phyloP scores from a whole-genome alignment of 768 basidiomycete genomes.

The Auricularia auricula-judae region DNA sequence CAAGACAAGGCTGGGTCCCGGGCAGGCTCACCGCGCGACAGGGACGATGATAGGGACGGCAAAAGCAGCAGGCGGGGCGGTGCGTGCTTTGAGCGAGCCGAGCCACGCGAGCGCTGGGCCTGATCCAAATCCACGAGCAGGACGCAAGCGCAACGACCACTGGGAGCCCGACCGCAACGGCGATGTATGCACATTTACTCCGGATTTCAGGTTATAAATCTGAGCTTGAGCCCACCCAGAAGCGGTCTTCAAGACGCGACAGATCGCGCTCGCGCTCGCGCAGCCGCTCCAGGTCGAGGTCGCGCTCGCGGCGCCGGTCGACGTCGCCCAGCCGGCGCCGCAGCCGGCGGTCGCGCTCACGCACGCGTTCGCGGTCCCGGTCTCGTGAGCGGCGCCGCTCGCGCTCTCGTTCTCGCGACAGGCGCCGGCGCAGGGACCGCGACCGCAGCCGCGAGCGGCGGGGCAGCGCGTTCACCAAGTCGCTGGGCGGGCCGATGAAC shows the following conservation, averaged over 20 bases:
- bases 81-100: conserved; percentile 2
- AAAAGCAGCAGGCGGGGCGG: background rate
- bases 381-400: conserved; percentile 33
- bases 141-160: conserved; percentile 39
- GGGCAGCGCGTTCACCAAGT: conserved; percentile 55
- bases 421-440: conserved; percentile 39
- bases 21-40: background rate
- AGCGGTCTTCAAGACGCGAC: conserved; percentile 3
- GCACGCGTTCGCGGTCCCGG: conserved; percentile 34
- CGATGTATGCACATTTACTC: conserved; percentile 39
- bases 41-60: background rate
- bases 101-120: background rate
- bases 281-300: conserved; percentile 20
- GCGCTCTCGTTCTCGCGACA: conserved; percentile 52
- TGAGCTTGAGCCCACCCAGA: background rate
- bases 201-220: background rate
- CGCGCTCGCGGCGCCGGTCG: conserved; percentile 5
- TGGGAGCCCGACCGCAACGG: conserved; percentile 79
- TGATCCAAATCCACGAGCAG: background rate
- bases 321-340: conserved; percentile 41
- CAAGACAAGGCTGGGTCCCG: too few species aligned
- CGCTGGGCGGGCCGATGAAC: conserved; percentile 82
- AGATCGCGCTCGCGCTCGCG: conserved; percentile 14
- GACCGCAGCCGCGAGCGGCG: conserved; percentile 25
- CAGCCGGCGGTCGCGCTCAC: conserved; percentile 49